These are phyloP conservation scores for Cylindrotheca fusiformis DNA, from an alignment of 108 stramenopile species.

Conservation along the genomic window DNA sequence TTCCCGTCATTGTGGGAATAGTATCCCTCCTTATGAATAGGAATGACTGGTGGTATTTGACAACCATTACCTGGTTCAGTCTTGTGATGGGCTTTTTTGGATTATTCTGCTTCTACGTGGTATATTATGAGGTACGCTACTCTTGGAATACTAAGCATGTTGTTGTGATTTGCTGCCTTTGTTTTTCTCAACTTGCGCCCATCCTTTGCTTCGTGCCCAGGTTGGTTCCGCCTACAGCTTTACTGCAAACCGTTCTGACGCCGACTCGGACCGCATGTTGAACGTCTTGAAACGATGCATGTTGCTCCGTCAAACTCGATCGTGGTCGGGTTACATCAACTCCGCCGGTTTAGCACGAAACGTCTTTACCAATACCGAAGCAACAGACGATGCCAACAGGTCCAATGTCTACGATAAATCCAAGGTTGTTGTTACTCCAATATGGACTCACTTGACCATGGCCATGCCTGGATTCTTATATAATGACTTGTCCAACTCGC, in stretches of 20 bases:
- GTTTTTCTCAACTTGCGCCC: too few relatives aligned
- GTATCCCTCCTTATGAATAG: slow-evolving; percentile 27
- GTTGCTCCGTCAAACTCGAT: slow-evolving; percentile 16
- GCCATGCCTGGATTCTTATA: slow-evolving; percentile 3
- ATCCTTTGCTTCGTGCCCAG: background rate
- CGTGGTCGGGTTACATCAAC: slow-evolving; percentile 8
- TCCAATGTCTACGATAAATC: slow-evolving; percentile 7
- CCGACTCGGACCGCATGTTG: slow-evolving; percentile 8
- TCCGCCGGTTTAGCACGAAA: slow-evolving; percentile 11
- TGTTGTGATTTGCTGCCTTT: too few relatives aligned
- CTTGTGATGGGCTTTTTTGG: slow-evolving; percentile 32
- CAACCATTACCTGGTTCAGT: slow-evolving; percentile 39
- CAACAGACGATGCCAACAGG: slow-evolving; percentile 6
- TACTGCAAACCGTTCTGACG: background rate
- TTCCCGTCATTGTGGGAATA: slow-evolving; percentile 42
- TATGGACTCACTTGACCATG: background rate
- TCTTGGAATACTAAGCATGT: too few relatives aligned
- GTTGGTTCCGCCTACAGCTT: slow-evolving; percentile 3
- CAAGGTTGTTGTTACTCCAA: background rate
- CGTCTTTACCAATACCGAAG: slow-evolving; percentile 9
- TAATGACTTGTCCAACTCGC: slow-evolving; percentile 36
- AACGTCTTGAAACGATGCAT: slow-evolving; percentile 17
- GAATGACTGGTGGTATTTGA: slow-evolving; percentile 57
- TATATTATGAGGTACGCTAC: slow-evolving; percentile 44
- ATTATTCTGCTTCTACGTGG: slow-evolving; percentile 34